phyloP scores from a whole-genome alignment of 768 basidiomycete genomes.

The Pleurotus tuber-regium region DNA sequence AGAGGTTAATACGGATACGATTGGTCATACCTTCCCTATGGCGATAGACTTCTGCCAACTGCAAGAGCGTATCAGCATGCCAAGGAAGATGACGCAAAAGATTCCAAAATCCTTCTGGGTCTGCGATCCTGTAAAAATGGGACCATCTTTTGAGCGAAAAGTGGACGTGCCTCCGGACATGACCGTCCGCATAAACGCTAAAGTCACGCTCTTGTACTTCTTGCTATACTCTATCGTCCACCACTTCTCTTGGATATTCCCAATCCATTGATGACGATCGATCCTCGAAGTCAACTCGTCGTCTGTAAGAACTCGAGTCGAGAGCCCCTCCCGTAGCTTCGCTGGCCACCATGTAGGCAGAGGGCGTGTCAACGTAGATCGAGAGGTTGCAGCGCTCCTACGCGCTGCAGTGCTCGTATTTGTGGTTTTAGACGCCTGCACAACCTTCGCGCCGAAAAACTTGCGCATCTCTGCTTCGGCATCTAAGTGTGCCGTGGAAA shows the following conservation, averaged over 20 bases:
- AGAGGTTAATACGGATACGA: too few relatives aligned
- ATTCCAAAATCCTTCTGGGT: conserved; percentile 76
- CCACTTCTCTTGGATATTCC: conserved; percentile 65
- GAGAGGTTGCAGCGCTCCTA: conserved; percentile 41
- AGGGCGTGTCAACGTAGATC: conserved; percentile 78
- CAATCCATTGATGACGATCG: conserved; percentile 35
- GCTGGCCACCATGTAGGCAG: conserved; percentile 74
- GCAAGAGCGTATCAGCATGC: conserved; percentile 90
- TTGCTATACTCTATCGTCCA: conserved; percentile 89
- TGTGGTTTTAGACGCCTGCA: conserved; percentile 54
- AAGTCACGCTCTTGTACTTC: conserved; percentile 78
- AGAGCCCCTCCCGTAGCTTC: conserved; percentile 69
- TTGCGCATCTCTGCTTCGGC: conserved; percentile 87
- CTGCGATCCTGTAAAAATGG: conserved; percentile 30
- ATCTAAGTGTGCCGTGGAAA: conserved; percentile 83
- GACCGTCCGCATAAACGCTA: conserved; percentile 78
- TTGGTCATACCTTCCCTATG: conserved; percentile 85
- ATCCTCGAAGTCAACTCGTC: conserved; percentile 50
- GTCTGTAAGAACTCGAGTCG: conserved; percentile 52
- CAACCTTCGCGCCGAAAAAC: conserved; percentile 92
- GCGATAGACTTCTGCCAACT: conserved; percentile 79
- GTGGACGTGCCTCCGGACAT: conserved; percentile 68
- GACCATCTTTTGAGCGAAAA: background rate
- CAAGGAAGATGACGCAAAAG: conserved; percentile 79
- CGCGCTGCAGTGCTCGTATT: conserved; percentile 30